Base-by-base conservation (phyloP, 1,139 yeast genomes). In the Groenewaldozyma sp. region DNA sequence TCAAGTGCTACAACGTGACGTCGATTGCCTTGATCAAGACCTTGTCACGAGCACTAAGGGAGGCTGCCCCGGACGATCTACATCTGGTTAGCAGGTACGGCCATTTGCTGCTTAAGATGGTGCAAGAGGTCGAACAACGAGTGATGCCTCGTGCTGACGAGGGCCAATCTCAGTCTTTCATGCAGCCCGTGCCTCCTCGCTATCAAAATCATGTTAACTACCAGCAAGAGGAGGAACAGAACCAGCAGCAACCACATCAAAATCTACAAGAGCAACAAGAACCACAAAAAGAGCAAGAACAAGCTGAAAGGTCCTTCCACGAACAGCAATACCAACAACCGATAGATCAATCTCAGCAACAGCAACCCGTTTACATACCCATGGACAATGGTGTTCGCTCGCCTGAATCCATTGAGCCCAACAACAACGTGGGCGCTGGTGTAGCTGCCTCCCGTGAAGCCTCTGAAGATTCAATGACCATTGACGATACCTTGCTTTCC, bases 51-150 rank as follows among this genome's bases (percentile, higher is more conserved):
- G 78, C 82, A 1, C 62, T 87, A 32, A 65, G 86, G 40, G 94
- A 83, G 50, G 82, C 95, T 34, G 76, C 94, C 0, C 95, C 95
- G 0, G 96, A 87, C 60, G 94, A 83, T 48, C 65, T 87, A 35
- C 96, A 87, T 62, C 64, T 87, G 38, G 79, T 94, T 55, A 75
- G 83, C 0, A 64, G 94, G 45, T 83, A 86, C 56, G 83, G 94
- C 10, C 80, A 83, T 11, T 83, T 86, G 39, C 63, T 87, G 53
- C 73, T 82, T 76, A 82, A 78, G 53, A 65, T 86, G 39, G 82
- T 86, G 49, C 75, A 82, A 1, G 91, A 84, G 58, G 76, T 84
- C 75, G 31, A 27, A 18, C 31, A 33, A 26, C 18, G 35, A 32
- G 38, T 18, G 3, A 40, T 19, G 14, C 31, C 22, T 14, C 11